phyloP scores from a whole-genome alignment of 163 green algal species.

The Scenedesmus sp. region DNA sequence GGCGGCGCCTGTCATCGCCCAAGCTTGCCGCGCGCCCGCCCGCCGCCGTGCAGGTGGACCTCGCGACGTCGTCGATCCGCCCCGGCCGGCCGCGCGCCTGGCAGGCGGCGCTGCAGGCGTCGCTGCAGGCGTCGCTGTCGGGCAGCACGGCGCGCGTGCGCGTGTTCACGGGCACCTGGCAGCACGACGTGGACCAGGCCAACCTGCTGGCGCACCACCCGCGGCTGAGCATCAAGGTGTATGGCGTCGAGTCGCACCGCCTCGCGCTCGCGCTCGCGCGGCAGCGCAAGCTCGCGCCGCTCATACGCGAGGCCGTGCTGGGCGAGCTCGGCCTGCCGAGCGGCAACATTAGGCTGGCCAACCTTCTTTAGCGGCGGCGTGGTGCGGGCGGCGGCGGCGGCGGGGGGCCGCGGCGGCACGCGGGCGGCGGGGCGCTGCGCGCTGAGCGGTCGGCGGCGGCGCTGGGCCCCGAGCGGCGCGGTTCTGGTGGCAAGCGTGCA shows the following conservation, averaged over 20 bases:
- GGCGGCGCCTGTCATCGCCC: background rate
- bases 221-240: conserved; percentile 24
- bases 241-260: conserved; percentile 70
- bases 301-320: conserved; percentile 64
- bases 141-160: conserved; percentile 55
- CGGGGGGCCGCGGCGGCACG: too few species aligned
- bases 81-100: conserved; percentile 50
- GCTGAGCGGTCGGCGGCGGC: too few species aligned
- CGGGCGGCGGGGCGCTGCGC: too few species aligned
- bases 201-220: conserved; percentile 45
- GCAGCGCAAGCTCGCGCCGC: conserved; percentile 55
- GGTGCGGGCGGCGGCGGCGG: background rate
- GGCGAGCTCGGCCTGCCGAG: conserved; percentile 52
- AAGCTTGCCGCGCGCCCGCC: background rate
- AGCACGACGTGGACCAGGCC: conserved; percentile 86
- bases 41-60: conserved; percentile 74
- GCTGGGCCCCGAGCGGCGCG: too few species aligned
- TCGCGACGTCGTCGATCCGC: conserved; percentile 76
- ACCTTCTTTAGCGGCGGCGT: conserved; percentile 49
- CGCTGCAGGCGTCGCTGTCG: conserved; percentile 48
- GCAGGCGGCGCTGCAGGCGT: conserved; percentile 48
- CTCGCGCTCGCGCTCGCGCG: conserved; percentile 72
- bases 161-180: conserved; percentile 84
- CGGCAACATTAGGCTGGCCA: conserved; percentile 51
- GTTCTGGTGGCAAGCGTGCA: too few species aligned